Conservation (phyloP, 345 rosid species). For the Stellera chamaejasme region DNA sequence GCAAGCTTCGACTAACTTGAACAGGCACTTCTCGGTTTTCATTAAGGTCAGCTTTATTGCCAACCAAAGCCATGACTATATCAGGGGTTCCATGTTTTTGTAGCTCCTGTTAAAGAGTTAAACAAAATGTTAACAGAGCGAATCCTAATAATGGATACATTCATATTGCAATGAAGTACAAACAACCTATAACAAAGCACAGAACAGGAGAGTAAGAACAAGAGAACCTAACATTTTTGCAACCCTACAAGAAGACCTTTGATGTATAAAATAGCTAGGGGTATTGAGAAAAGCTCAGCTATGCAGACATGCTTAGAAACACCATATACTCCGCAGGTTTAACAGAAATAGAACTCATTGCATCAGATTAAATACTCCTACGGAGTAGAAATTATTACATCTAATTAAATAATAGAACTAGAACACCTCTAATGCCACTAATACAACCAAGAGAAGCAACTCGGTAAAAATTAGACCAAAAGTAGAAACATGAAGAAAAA, state of each 20-base stretch:
- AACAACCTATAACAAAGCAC: not conserved
- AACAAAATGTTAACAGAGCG: not conserved
- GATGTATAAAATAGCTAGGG: too few relatives aligned
- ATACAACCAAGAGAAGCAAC: not conserved
- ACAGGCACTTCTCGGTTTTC: constrained; percentile 71
- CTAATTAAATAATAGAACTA: too few relatives aligned
- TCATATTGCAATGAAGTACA: not conserved
- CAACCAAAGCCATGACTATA: constrained; percentile 94
- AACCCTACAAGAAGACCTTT: too few relatives aligned
- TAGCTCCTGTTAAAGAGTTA: constrained; percentile 59
- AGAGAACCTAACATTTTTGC: not conserved
- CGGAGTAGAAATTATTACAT: too few relatives aligned
- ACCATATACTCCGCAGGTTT: too few relatives aligned
- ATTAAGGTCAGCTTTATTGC: constrained; percentile 94
- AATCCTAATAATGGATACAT: not conserved
- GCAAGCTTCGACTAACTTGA: constrained; percentile 40
- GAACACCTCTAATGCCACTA: not conserved
- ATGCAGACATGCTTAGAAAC: too few relatives aligned
- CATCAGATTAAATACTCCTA: too few relatives aligned
- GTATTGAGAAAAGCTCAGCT: too few relatives aligned
- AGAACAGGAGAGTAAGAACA: constrained; percentile 1
- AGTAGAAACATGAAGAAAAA: not conserved
- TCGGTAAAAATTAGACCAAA: not conserved
- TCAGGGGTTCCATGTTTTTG: constrained; percentile 97
- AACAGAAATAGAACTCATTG: too few relatives aligned